Evolutionary conservation across 176 grass and related monocot species (phyloP).

Genomic region (Alopecurus myosuroides): DNA sequence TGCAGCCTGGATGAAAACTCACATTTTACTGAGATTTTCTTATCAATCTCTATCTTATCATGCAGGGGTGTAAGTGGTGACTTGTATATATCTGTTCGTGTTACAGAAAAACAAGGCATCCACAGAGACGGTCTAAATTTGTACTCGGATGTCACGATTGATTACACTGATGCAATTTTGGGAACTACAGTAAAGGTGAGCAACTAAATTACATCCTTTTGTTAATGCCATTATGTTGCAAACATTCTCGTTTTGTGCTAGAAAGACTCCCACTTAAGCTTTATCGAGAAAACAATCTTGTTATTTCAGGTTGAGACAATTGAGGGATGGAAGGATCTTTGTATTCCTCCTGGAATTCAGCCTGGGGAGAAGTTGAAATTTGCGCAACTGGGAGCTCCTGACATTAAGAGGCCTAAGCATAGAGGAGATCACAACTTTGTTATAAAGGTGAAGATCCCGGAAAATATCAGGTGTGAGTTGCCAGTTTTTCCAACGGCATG

Average conservation of each 20-base stretch:
- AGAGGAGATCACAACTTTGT: slow-evolving; percentile 80
- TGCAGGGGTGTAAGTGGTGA: slow-evolving; percentile 62
- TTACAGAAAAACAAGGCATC: slow-evolving; percentile 75
- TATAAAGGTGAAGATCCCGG: slow-evolving; percentile 74
- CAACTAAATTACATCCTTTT: background rate
- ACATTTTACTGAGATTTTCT: slow-evolving; percentile 4
- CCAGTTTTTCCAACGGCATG: background rate
- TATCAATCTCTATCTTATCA: slow-evolving; percentile 28
- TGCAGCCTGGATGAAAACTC: background rate
- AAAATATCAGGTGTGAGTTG: slow-evolving; percentile 65
- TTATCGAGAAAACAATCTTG: slow-evolving; percentile 9
- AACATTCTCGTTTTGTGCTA: background rate
- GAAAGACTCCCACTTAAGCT: background rate
- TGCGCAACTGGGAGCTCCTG: slow-evolving; percentile 44
- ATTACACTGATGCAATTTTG: slow-evolving; percentile 87
- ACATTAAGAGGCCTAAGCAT: slow-evolving; percentile 57
- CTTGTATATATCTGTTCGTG: slow-evolving; percentile 65
- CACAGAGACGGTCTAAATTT: slow-evolving; percentile 73
- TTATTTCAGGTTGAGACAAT: slow-evolving; percentile 84
- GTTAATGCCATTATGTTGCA: background rate
- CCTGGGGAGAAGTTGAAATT: slow-evolving; percentile 75
- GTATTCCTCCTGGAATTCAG: slow-evolving; percentile 78
- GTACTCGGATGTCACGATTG: slow-evolving; percentile 55
- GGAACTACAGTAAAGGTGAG: slow-evolving; percentile 80
- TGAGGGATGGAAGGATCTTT: slow-evolving; percentile 67